Base-by-base conservation (phyloP, 805 yeast species). In the Metschnikowia sp. region DNA sequence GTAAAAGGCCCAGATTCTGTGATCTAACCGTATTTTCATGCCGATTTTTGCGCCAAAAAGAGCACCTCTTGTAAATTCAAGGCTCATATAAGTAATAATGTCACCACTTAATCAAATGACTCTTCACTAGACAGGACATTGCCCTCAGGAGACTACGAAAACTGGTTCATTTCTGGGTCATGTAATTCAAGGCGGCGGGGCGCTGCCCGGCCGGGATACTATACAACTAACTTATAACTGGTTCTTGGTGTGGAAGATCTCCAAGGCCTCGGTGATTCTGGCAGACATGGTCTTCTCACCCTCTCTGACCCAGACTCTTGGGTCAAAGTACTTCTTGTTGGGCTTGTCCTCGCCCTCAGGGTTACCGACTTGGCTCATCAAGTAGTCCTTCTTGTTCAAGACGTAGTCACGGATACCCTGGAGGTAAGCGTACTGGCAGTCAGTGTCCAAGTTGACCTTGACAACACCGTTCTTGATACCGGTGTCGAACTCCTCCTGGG, bases 291-390 rank as follows among this genome's bases (percentile, higher is more conserved):
- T 90, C 90, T 90, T 90, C 83, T 94, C 99, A 82, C 99, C 98
- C 79, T 92, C 98, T 83, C 98, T 91, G 60, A 94, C 97, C 99
- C 99, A 94, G 76, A 91, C 98, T 85, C 99, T 92, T 78, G 99
- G 99, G 79, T 94, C 99, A 71, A 89, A 94, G 89, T 78, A 90
- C 81, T 94, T 94, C 91, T 94, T 94, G 92, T 94, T 94, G 79
- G 99, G 99, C 82, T 89, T 88, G 78, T 94, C 98, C 48, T 78
- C 92, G 75, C 98, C 99, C 19, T 92, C 97, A 77, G 99, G 99
- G 95, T 94, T 94, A 77, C 99, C 99, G 65, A 94, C 97, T 76
- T 76, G 87, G 49, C 86, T 56, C 78, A 80, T 61, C 62, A 94
- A 72, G 85, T 94, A 94, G 76, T 91, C 99, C 84, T 92, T 90